Evolutionary conservation across 2,329 filamentous ascomycete genomes (phyloP).

Genomic region (Pseudocercospora fuligena): DNA sequence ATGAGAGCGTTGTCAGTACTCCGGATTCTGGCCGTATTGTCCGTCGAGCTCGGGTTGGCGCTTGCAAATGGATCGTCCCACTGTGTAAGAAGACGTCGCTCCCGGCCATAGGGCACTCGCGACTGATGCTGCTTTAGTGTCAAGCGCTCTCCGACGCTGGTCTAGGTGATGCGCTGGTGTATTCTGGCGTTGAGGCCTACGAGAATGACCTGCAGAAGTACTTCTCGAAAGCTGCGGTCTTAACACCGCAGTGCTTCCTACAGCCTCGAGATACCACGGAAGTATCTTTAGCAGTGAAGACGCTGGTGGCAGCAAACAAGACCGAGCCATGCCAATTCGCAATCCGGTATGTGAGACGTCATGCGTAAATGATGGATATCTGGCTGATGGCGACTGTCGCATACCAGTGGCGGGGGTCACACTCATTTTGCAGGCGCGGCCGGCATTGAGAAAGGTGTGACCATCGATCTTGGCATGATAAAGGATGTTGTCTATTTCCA

Average conservation of each 20-base stretch:
- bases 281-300: conserved; percentile 16
- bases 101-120: neutral
- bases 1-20: conserved; percentile 6
- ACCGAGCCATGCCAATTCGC: conserved; percentile 28
- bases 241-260: conserved; percentile 23
- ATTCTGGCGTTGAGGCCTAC: conserved; percentile 8
- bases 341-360: conserved; percentile 15
- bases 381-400: conserved; percentile 1
- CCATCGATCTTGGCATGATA: conserved; percentile 54
- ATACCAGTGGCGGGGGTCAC: conserved; percentile 10
- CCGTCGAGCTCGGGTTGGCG: neutral
- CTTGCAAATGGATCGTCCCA: neutral
- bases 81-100: neutral
- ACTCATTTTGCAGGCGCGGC: conserved; percentile 15
- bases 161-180: conserved; percentile 1
- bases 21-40: neutral
- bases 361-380: neutral
- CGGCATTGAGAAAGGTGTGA: conserved; percentile 31
- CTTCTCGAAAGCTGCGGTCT: conserved; percentile 21
- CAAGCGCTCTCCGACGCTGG: conserved; percentile 16
- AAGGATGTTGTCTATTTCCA: conserved; percentile 42
- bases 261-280: conserved; percentile 16
- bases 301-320: conserved; percentile 26
- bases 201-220: conserved; percentile 18
- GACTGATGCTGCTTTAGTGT: conserved; percentile 5